phyloP scores from a whole-genome alignment of 2,329 filamentous ascomycete species.

The Microsporum audouinii region DNA sequence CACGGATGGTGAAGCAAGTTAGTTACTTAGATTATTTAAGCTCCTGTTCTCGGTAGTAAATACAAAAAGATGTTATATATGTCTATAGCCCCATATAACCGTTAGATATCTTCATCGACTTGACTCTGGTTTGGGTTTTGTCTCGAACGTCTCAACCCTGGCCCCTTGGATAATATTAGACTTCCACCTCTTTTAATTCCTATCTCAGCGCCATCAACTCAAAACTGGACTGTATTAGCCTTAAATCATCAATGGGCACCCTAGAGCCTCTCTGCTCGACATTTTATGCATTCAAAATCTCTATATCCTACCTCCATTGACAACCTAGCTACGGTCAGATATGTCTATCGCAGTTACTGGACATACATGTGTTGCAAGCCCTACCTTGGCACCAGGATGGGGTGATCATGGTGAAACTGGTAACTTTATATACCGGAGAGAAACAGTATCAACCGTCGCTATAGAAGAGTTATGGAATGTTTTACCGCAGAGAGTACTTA shows the following conservation, averaged over 20 bases:
- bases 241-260: slow-evolving; percentile 5
- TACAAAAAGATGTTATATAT: not conserved
- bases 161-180: slow-evolving; percentile 3
- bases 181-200: not conserved
- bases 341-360: slow-evolving; percentile 3
- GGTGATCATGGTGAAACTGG: not conserved
- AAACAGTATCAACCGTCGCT: not conserved
- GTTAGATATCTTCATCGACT: slow-evolving; percentile 4
- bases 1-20: slow-evolving; percentile 7
- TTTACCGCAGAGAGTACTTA: not conserved
- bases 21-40: not conserved
- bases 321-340: slow-evolving; percentile 2
- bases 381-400: not conserved
- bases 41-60: not conserved
- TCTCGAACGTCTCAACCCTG: slow-evolving; percentile 3
- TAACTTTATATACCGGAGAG: not conserved
- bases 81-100: not conserved
- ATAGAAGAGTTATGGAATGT: not conserved
- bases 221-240: not conserved
- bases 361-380: not conserved
- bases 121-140: not conserved
- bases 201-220: not conserved
- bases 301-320: not conserved
- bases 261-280: slow-evolving; percentile 5
- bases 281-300: not conserved